These are phyloP conservation scores for Chlamydomonas incerta DNA, from an alignment of 139 green algal species.

Conservation along the genomic window DNA sequence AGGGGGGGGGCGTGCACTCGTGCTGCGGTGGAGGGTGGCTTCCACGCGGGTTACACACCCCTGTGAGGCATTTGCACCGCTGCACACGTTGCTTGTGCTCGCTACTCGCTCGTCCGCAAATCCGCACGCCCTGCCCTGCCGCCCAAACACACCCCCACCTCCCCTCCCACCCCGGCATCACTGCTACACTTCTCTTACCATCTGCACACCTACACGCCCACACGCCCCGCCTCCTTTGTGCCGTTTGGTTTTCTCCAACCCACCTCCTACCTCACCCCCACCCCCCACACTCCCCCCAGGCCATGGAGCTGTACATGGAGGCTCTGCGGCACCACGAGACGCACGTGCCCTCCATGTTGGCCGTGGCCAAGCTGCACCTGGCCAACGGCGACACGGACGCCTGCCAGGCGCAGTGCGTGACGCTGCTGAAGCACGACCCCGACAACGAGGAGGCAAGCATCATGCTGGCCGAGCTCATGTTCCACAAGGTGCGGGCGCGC, in stretches of 20 bases:
- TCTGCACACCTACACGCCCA: too few species aligned
- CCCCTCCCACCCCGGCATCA: not conserved
- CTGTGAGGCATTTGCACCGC: too few species aligned
- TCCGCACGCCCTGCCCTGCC: too few species aligned
- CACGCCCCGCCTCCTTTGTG: too few species aligned
- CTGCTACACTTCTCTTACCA: not conserved
- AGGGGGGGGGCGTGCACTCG: too few species aligned
- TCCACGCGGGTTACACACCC: too few species aligned
- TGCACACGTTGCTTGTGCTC: too few species aligned
- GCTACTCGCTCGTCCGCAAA: too few species aligned
- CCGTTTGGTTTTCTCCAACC: too few species aligned
- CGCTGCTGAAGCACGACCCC: conserved; percentile 74
- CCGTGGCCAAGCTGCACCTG: conserved; percentile 71
- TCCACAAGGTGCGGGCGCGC: conserved; percentile 75
- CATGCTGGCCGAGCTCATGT: conserved; percentile 89
- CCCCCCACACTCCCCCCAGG: conserved; percentile 40
- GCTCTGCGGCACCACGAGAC: conserved; percentile 59
- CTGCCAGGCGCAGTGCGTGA: conserved; percentile 64
- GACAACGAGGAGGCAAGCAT: conserved; percentile 79
- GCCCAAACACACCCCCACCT: too few species aligned
- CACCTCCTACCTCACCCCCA: not conserved
- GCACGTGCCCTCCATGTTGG: conserved; percentile 62
- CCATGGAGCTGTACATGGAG: conserved; percentile 66
- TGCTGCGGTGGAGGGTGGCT: too few species aligned
- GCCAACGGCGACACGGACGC: conserved; percentile 66